Conservation (phyloP, 179 eudicot genomes). For the Silene coronaria region DNA sequence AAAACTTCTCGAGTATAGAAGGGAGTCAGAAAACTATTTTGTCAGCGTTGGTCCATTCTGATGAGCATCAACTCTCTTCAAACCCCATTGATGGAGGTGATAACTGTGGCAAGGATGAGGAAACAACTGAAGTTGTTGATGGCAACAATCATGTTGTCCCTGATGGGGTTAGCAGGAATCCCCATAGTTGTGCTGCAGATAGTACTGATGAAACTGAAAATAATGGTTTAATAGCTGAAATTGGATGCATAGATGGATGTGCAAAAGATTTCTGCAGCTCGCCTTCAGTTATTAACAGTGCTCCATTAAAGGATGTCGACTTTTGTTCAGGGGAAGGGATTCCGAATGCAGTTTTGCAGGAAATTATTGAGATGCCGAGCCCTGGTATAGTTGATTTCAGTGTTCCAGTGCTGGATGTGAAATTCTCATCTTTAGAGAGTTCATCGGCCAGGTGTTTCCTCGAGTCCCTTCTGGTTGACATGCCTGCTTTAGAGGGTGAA, state of each 20-base stretch:
- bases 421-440: constrained; percentile 38
- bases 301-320: constrained; percentile 5
- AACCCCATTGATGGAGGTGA: constrained; percentile 16
- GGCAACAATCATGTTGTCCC: neutral
- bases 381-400: constrained; percentile 47
- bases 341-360: constrained; percentile 15
- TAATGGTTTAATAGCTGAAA: neutral
- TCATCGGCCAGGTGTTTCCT: constrained; percentile 30
- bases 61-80: constrained; percentile 22
- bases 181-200: constrained; percentile 2
- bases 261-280: constrained; percentile 5
- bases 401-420: constrained; percentile 72
- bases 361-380: constrained; percentile 26
- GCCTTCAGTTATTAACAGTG: neutral
- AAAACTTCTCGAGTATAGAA: constrained; percentile 5
- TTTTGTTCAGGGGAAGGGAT: constrained; percentile 18
- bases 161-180: constrained; percentile 6
- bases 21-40: neutral
- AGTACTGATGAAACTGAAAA: constrained; percentile 10
- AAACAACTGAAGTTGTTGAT: constrained; percentile 22
- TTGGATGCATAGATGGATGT: constrained; percentile 10
- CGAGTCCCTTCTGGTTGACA: constrained; percentile 42
- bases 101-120: constrained; percentile 26
- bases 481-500: constrained; percentile 26
- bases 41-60: constrained; percentile 19